Evolutionary conservation across 2,329 filamentous ascomycete species (phyloP).

Genomic region (Penicillium sp.): DNA sequence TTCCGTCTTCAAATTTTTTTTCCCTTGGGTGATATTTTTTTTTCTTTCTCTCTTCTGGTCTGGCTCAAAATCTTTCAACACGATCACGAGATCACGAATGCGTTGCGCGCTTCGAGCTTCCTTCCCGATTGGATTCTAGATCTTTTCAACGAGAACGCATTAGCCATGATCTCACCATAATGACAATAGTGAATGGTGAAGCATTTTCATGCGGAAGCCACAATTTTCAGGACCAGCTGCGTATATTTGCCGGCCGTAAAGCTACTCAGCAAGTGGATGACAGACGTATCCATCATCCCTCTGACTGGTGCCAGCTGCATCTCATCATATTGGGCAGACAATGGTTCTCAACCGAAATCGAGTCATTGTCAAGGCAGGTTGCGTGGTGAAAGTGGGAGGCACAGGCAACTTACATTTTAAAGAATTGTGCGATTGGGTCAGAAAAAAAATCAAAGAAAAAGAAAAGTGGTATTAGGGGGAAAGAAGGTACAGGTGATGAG

Average conservation of each 20-base stretch:
- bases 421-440: slow-evolving; percentile 2
- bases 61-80: too few relatives aligned
- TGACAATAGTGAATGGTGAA: background rate
- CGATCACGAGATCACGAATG: too few relatives aligned
- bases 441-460: background rate
- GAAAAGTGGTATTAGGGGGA: slow-evolving; percentile 5
- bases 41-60: background rate
- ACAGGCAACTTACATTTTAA: slow-evolving; percentile 16
- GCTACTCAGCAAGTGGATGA: slow-evolving; percentile 56
- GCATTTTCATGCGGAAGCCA: slow-evolving; percentile 6
- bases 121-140: slow-evolving; percentile 24
- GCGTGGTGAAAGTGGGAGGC: slow-evolving; percentile 1
- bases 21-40: background rate
- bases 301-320: slow-evolving; percentile 62
- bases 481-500: slow-evolving; percentile 11
- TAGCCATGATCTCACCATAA: slow-evolving; percentile 12
- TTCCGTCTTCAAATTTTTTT: slow-evolving; percentile 13
- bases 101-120: too few relatives aligned
- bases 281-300: slow-evolving; percentile 50
- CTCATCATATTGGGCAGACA: slow-evolving; percentile 47
- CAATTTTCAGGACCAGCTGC: slow-evolving; percentile 32
- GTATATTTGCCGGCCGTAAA: slow-evolving; percentile 44
- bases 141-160: slow-evolving; percentile 22
- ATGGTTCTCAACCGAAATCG: background rate
- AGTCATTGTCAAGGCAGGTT: background rate